Evolutionary conservation across 345 rosid genomes (phyloP).

Genomic region (Corchorus olitorius): DNA sequence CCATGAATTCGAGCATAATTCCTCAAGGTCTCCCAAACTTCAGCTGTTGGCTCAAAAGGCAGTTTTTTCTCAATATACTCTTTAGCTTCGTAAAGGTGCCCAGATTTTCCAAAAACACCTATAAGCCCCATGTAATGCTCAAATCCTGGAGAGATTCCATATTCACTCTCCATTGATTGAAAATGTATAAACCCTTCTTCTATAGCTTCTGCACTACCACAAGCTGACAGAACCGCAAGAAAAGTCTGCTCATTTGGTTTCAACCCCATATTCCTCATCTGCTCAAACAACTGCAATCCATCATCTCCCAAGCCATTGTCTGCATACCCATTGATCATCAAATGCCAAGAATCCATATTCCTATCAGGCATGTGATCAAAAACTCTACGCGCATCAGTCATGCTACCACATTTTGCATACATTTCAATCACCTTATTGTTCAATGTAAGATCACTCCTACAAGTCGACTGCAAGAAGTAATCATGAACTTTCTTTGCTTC

Average conservation of each 20-base stretch:
- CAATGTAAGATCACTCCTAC: slow-evolving; percentile 54
- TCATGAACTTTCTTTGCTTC: slow-evolving; percentile 77
- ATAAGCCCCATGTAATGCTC: slow-evolving; percentile 63
- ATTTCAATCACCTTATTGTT: slow-evolving; percentile 61
- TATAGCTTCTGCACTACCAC: slow-evolving; percentile 63
- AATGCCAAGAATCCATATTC: slow-evolving; percentile 73
- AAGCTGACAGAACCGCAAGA: slow-evolving; percentile 54
- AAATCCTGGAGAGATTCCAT: slow-evolving; percentile 44
- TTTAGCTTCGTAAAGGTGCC: slow-evolving; percentile 61
- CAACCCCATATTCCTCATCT: slow-evolving; percentile 54
- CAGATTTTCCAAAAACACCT: slow-evolving; percentile 71
- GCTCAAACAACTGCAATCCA: slow-evolving; percentile 72
- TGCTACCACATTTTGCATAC: slow-evolving; percentile 59
- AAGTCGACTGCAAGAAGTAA: slow-evolving; percentile 59
- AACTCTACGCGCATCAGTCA: slow-evolving; percentile 70
- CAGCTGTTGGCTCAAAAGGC: slow-evolving; percentile 61
- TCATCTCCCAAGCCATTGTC: slow-evolving; percentile 69
- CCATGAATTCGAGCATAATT: slow-evolving; percentile 61
- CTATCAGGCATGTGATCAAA: slow-evolving; percentile 74
- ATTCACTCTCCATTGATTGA: slow-evolving; percentile 56
- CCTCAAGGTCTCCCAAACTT: slow-evolving; percentile 62
- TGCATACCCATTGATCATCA: slow-evolving; percentile 63
- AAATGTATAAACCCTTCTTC: slow-evolving; percentile 76
- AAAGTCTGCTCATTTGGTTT: slow-evolving; percentile 61
- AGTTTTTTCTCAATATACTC: slow-evolving; percentile 46